Base-by-base conservation (phyloP, 768 basidiomycete genomes). In the Pleurotus sapidus region DNA sequence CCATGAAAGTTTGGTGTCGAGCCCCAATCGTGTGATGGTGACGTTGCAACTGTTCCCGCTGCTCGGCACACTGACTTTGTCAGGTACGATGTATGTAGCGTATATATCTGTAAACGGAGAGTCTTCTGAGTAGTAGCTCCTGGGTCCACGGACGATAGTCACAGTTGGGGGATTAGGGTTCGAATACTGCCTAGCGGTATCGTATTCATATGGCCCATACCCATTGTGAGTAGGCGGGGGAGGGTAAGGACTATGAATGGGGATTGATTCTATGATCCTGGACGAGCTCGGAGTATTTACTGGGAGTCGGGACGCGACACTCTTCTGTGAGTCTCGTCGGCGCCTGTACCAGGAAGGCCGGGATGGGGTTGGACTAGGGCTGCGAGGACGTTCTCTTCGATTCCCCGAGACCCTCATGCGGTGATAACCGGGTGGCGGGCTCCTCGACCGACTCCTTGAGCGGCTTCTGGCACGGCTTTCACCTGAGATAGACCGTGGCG, bases 51-150 rank as follows among this genome's bases (percentile, higher is more conserved):
- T 68, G 61, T 3, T 34, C 30, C 60, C 68, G 3, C 68, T 68
- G 58, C 78, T 76, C 40, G 71, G 72, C 14, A 81, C 68, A 15
- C 64, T 72, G 42, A 77, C 74, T 9, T 72, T 59, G 0, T 78
- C 78, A 0, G 77, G 77, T 9, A 79, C 70, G 58, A 75, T 78
- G 1, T 74, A 78, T 9, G 77, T 77, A 48, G 61, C 74, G 45
- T 76, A 63, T 11, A 34, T 11, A 9, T 34, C 30, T 11, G 9
- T 34, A 34, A 34, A 34, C 9, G 30, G 30, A 34, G 30, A 34
- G 30, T 34, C 8, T 9, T 34, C 30, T 8, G 30, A 34, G 30
- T 34, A 30, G 27, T 30, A 9, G 30, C 30, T 11, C 9, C 30
- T 30, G 30, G 30, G 30, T 30, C 30, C 11, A 30, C 8, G 30